A percentile compares a stretch with the other conserved stretches of the same genome.
phyloP scores from a whole-genome alignment of 2,329 filamentous ascomycete genomes.

The Chaetomium sp. region DNA sequence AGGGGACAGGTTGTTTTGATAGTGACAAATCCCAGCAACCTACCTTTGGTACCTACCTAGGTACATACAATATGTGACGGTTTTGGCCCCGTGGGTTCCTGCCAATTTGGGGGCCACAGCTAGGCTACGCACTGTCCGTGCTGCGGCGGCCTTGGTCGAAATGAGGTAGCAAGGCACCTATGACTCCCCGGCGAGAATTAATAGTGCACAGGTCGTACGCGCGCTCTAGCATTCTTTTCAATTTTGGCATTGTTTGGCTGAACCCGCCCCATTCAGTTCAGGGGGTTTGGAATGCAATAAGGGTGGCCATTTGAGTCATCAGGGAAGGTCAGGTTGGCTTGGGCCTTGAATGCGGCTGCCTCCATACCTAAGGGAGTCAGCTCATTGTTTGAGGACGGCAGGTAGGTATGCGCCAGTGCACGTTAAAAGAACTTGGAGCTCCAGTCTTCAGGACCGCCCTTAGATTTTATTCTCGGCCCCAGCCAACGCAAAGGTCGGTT shows the following conservation, averaged over 20 bases:
- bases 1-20: too few relatives aligned
- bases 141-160: too few relatives aligned
- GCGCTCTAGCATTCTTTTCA: background rate
- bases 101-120: background rate
- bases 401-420: background rate
- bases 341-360: slow-evolving; percentile 5
- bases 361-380: background rate
- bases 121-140: background rate
- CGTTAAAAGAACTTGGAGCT: slow-evolving; percentile 15
- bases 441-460: slow-evolving; percentile 2
- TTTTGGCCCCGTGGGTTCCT: background rate
- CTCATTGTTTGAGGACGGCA: too few relatives aligned
- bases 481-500: background rate
- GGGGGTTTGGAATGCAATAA: background rate
- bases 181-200: slow-evolving; percentile 23
- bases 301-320: slow-evolving; percentile 21
- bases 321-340: background rate
- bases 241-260: background rate
- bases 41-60: too few relatives aligned
- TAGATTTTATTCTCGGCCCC: background rate
- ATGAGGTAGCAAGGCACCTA: background rate
- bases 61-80: too few relatives aligned
- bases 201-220: background rate
- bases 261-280: too few relatives aligned
- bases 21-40: too few relatives aligned